phyloP scores from a whole-genome alignment of 2,329 filamentous ascomycete species.

The Trematosphaeria pertusa region DNA sequence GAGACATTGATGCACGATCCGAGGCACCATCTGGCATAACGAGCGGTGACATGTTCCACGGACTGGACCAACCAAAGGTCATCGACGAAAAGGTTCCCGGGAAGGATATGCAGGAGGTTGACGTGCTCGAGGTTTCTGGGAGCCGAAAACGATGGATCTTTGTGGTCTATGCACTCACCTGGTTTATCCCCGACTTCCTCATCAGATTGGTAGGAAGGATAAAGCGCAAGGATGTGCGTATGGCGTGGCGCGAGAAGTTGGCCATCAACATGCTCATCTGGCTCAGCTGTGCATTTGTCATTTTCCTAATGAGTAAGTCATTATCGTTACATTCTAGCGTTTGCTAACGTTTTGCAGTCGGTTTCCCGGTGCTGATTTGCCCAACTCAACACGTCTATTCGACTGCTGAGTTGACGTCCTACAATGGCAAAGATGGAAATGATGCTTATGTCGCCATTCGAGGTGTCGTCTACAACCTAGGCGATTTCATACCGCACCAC shows the following conservation, averaged over 20 bases:
- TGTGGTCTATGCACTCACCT: constrained; percentile 83
- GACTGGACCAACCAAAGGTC: constrained; percentile 89
- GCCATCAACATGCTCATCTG: constrained; percentile 99
- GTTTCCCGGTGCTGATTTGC: constrained; percentile 87
- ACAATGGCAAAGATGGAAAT: constrained; percentile 73
- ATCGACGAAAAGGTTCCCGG: constrained; percentile 96
- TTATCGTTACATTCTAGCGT: not conserved
- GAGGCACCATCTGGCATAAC: constrained; percentile 95
- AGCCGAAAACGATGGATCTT: constrained; percentile 92
- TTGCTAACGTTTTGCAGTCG: constrained; percentile 52
- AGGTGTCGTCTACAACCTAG: constrained; percentile 86
- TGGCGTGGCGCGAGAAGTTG: constrained; percentile 95
- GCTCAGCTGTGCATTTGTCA: constrained; percentile 76
- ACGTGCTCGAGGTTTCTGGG: constrained; percentile 77
- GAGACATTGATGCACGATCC: constrained; percentile 83
- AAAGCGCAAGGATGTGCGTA: constrained; percentile 88
- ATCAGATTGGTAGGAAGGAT: constrained; percentile 81
- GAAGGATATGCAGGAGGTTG: constrained; percentile 87
- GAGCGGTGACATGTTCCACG: constrained; percentile 94
- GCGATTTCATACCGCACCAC: constrained; percentile 74
- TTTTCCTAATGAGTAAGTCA: constrained; percentile 76
- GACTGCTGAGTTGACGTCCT: constrained; percentile 73
- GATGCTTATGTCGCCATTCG: constrained; percentile 80
- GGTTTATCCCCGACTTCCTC: constrained; percentile 82
- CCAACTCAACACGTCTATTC: constrained; percentile 90